Evolutionary conservation across 2,329 filamentous ascomycete genomes (phyloP), one percentile per base, ranked within the genome.

Genomic region (Beauveria sp.): DNA sequence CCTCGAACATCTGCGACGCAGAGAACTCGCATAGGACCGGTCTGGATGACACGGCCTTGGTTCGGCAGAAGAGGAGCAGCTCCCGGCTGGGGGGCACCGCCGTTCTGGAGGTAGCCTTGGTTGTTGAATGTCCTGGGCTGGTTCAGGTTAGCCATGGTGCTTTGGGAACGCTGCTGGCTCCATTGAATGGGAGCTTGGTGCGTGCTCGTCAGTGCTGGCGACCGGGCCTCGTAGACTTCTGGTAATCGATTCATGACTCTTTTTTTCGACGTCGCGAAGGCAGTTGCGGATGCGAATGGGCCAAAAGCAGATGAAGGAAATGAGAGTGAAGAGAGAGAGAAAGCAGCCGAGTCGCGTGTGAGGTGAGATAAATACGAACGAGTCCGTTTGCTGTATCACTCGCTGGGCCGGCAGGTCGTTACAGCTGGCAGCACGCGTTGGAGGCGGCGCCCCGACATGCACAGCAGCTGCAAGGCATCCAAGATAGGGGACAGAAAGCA

Each of bases 1-100:
- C 87, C 87, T 84, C 87, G 82, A 71, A 89, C 87, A 75, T 89
- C 87, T 65, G 87, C 87, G 73, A 89, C 85, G 73, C 87, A 89
- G 59, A 89, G 80, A 59, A 89, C 82, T 75, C 87, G 80, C 65
- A 87, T 83, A 46, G 85, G 84, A 20, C 86, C 86, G 60, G 80
- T 84, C 72, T 88, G 84, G 69, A 88, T 79, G 66, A 88, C 74
- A 66, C 86, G 83, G 64, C 86, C 86, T 72, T 88, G 85, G 73
- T 88, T 88, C 62, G 86, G 86, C 63, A 88, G 78, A 61, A 88
- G 82, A 66, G 86, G 86, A 49, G 83, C 81, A 66, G 85, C 85
- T 71, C 85, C 85, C 46, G 83, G 78, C 66, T 81, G 82, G 63
- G 79, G 75, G 50, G 83, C 73, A 65, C 78, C 75, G 72, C 85